Evolutionary conservation across 805 yeast species (phyloP).

Genomic region (Kuraishia hungarica): DNA sequence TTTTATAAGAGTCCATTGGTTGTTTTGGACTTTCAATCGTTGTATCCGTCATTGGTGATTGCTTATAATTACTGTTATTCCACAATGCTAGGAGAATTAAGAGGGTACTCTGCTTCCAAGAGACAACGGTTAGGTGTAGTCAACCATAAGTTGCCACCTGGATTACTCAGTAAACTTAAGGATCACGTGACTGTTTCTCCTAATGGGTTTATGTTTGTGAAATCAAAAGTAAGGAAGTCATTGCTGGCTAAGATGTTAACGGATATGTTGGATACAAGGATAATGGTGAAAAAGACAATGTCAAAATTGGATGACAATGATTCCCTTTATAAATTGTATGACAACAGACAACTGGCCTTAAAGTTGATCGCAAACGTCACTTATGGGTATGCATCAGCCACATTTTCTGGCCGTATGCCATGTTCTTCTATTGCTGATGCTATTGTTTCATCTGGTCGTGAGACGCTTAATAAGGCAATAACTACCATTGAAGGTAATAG

Average conservation of each 20-base stretch:
- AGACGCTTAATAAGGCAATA: slow-evolving; percentile 67
- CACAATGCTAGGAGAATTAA: slow-evolving; percentile 56
- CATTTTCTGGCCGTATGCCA: slow-evolving; percentile 96
- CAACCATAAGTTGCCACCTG: slow-evolving; percentile 42
- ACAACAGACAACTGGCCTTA: slow-evolving; percentile 77
- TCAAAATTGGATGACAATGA: slow-evolving; percentile 35
- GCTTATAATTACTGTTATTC: slow-evolving; percentile 88
- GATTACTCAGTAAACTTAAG: slow-evolving; percentile 42
- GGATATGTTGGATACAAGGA: slow-evolving; percentile 73
- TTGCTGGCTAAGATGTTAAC: slow-evolving; percentile 74
- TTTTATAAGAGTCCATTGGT: slow-evolving; percentile 84
- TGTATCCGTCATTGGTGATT: slow-evolving; percentile 87
- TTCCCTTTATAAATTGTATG: slow-evolving; percentile 36
- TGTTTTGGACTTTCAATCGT: slow-evolving; percentile 87
- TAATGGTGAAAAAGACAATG: slow-evolving; percentile 74
- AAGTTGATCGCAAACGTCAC: slow-evolving; percentile 92
- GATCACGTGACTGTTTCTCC: slow-evolving; percentile 68
- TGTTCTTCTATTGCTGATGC: slow-evolving; percentile 93
- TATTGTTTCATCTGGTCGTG: slow-evolving; percentile 86
- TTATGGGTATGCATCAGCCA: slow-evolving; percentile 92
- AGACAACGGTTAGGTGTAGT: slow-evolving; percentile 45
- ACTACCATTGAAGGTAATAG: slow-evolving; percentile 49
- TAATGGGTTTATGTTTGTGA: slow-evolving; percentile 76
- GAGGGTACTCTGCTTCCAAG: slow-evolving; percentile 36
- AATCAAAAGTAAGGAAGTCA: slow-evolving; percentile 58